Conservation (phyloP, 2,329 filamentous ascomycete species). For the Xylaria polymorpha region DNA sequence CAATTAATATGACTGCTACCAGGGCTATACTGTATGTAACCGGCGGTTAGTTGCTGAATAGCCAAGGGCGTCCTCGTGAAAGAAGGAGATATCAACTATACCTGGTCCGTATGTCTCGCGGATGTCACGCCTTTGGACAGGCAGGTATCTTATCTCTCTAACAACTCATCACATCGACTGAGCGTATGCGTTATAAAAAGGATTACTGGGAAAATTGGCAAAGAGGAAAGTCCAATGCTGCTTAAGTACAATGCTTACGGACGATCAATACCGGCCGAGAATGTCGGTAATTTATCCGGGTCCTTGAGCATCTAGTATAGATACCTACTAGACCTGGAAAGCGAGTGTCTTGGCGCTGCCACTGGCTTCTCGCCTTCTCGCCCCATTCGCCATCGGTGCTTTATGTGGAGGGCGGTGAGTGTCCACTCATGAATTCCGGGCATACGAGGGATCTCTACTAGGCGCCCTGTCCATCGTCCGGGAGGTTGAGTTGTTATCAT, state of each 20-base stretch:
- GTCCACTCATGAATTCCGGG: not conserved
- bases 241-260: conserved; percentile 11
- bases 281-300: conserved; percentile 10
- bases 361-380: not conserved
- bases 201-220: not conserved
- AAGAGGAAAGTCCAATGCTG: not conserved
- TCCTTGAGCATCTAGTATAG: conserved; percentile 6
- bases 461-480: not conserved
- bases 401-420: conserved; percentile 10
- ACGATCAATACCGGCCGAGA: not conserved
- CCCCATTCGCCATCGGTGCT: not conserved
- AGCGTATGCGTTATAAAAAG: not conserved
- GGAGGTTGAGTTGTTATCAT: not conserved
- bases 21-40: not conserved
- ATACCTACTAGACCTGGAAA: too few relatives aligned
- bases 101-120: not conserved
- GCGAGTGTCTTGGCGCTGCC: conserved; percentile 12
- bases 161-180: not conserved
- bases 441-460: not conserved
- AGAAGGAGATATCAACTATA: not conserved
- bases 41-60: not conserved
- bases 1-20: conserved; percentile 14
- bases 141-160: not conserved
- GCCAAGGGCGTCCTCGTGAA: not conserved
- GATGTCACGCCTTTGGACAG: not conserved